These are phyloP conservation scores for Phanerochaete carnosa DNA, from an alignment of 768 basidiomycete genomes.

Conservation along the genomic window DNA sequence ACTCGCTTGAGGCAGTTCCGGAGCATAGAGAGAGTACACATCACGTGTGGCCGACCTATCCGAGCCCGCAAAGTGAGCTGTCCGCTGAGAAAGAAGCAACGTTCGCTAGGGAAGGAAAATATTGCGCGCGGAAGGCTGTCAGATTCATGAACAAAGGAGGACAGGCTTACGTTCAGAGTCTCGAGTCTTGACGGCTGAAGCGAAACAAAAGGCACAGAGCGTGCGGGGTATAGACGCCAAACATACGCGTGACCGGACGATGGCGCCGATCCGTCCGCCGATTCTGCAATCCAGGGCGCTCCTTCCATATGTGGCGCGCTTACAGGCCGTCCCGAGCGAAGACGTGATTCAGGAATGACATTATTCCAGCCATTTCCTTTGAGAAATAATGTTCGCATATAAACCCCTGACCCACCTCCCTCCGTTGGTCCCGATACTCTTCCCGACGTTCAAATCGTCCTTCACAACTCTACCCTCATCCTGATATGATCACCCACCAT, in stretches of 20 bases:
- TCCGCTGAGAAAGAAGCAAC: not conserved
- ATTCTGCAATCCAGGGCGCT: slow-evolving; percentile 7
- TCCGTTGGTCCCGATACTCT: not conserved
- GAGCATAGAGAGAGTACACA: not conserved
- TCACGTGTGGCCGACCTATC: not conserved
- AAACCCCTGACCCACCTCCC: slow-evolving; percentile 4
- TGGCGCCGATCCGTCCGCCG: slow-evolving; percentile 9
- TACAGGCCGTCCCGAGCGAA: not conserved
- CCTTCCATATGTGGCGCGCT: not conserved
- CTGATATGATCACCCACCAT: not conserved
- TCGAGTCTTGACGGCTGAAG: not conserved
- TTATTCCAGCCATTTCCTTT: not conserved
- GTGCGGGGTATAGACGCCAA: not conserved
- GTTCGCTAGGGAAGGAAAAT: not conserved
- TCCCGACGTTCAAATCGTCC: not conserved
- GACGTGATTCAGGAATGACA: slow-evolving; percentile 6
- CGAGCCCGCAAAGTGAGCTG: not conserved
- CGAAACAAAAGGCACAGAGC: not conserved
- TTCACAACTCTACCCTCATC: not conserved
- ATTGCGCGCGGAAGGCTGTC: not conserved
- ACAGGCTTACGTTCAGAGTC: not conserved
- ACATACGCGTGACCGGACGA: not conserved
- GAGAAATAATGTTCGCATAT: not conserved
- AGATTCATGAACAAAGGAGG: not conserved
- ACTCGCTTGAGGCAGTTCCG: not conserved